Conservation (phyloP, 2,329 filamentous ascomycete genomes). For the Albophoma yamanashiensis region DNA sequence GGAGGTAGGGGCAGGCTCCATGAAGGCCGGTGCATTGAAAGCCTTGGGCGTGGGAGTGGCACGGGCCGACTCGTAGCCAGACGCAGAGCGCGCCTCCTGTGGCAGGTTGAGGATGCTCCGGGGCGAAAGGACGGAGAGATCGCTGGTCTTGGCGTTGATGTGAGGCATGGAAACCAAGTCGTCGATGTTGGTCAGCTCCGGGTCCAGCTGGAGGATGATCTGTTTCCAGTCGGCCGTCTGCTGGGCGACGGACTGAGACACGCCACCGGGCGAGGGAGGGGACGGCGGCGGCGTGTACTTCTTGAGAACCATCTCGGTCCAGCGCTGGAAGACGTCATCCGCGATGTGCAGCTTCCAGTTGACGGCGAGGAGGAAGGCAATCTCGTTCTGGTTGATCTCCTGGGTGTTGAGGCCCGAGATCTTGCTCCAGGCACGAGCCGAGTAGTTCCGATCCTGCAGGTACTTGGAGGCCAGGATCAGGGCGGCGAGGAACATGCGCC, state of each 20-base stretch:
- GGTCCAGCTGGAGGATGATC: conserved; percentile 45
- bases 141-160: conserved; percentile 16
- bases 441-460: conserved; percentile 95
- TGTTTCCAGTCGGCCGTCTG: conserved; percentile 47
- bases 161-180: conserved; percentile 31
- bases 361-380: conserved; percentile 80
- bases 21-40: conserved; percentile 28
- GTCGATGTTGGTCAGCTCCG: conserved; percentile 48
- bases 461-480: conserved; percentile 97
- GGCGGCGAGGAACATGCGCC: conserved; percentile 93
- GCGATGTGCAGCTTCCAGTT: conserved; percentile 94
- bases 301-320: conserved; percentile 86
- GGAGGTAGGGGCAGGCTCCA: conserved; percentile 36
- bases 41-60: conserved; percentile 29
- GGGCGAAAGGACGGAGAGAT: conserved; percentile 27
- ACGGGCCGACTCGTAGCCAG: conserved; percentile 26
- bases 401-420: conserved; percentile 89
- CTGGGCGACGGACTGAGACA: conserved; percentile 29
- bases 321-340: conserved; percentile 78
- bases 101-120: conserved; percentile 33
- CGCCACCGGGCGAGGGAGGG: conserved; percentile 41
- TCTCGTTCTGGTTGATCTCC: conserved; percentile 96
- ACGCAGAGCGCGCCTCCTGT: conserved; percentile 21
- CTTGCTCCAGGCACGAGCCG: conserved; percentile 95
- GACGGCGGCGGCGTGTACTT: conserved; percentile 68